Evolutionary conservation across 257 asterid species (phyloP), one percentile per base, ranked within the genome.

Genomic region (Solanum sejunctum): DNA sequence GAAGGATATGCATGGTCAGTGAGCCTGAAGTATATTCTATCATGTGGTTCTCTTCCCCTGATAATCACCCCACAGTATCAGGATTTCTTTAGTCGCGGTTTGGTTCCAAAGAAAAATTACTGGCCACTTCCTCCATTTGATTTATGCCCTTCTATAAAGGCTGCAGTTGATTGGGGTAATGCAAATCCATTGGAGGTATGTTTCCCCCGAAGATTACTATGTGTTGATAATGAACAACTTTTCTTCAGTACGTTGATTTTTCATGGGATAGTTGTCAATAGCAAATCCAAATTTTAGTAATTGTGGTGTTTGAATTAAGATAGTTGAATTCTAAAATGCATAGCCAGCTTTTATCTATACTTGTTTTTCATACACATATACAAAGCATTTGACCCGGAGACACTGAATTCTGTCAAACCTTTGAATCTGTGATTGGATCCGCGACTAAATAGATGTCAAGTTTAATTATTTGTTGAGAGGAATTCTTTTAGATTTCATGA

Each of bases 1-100:
- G 97, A 93, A 88, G 97, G 96, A 36, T 93, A 91, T 84, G 97
- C 97, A 60, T 93, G 98, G 98, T 93, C 98, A 16, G 98, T 93
- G 63, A 93, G 98, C 91, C 86, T 93, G 90, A 93, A 93, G 83
- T 93, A 93, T 77, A 92, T 93, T 43, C 84, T 93, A 56, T 81
- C 98, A 28, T 93, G 98, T 80, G 98, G 98, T 52, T 89, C 90
- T 26, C 87, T 90, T 82, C 94, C 98, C 6, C 83, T 93, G 66
- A 90, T 93, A 49, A 89, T 93, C 52, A 43, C 90, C 69, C 95
- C 91, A 73, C 16, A 87, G 23, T 92, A 89, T 61, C 89, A 91
- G 87, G 98, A 93, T 86, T 93, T 91, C 90, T 88, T 93, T 36
- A 90, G 93, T 28, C 92, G 95, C 7, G 98, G 98, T 39, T 89